These are phyloP conservation scores for Fusarium continuum DNA, from an alignment of 2,329 filamentous ascomycete genomes.

Conservation along the genomic window DNA sequence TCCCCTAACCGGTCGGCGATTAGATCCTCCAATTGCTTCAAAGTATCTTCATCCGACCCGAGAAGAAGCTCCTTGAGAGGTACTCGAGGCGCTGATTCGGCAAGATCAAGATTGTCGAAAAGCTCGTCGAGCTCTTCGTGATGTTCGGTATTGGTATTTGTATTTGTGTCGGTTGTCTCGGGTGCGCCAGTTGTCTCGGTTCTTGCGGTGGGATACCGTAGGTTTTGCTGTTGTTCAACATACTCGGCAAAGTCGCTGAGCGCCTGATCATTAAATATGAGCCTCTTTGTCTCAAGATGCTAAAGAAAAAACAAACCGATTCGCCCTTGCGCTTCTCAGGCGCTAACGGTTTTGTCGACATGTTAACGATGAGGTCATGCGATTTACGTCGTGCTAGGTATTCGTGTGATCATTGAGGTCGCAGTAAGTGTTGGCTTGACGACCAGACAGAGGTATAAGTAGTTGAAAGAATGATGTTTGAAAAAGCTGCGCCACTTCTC, in stretches of 20 bases:
- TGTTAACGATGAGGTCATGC: conserved; percentile 49
- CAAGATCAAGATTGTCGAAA: conserved; percentile 85
- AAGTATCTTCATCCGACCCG: conserved; percentile 65
- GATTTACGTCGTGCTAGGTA: conserved; percentile 34
- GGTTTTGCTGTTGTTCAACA: conserved; percentile 89
- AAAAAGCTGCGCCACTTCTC: conserved; percentile 34
- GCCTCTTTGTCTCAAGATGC: neutral
- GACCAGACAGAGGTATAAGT: conserved; percentile 11
- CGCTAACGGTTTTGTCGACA: conserved; percentile 71
- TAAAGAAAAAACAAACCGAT: conserved; percentile 64
- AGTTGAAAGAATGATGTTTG: conserved; percentile 1
- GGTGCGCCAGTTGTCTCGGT: conserved; percentile 42
- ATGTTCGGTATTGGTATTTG: conserved; percentile 56
- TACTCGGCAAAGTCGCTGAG: conserved; percentile 98
- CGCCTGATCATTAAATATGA: conserved; percentile 58
- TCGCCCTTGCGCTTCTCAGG: conserved; percentile 89
- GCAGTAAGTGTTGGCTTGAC: neutral
- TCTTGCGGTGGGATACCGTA: conserved; percentile 65
- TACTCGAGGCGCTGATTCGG: conserved; percentile 73
- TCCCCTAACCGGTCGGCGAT: conserved; percentile 78
- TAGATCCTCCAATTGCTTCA: conserved; percentile 70
- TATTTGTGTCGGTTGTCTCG: conserved; percentile 43
- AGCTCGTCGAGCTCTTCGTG: conserved; percentile 91
- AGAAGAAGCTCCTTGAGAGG: conserved; percentile 82
- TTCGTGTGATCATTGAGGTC: conserved; percentile 44